These are phyloP conservation scores for Myochromella boudieri DNA, from an alignment of 768 basidiomycete species.

Conservation along the genomic window DNA sequence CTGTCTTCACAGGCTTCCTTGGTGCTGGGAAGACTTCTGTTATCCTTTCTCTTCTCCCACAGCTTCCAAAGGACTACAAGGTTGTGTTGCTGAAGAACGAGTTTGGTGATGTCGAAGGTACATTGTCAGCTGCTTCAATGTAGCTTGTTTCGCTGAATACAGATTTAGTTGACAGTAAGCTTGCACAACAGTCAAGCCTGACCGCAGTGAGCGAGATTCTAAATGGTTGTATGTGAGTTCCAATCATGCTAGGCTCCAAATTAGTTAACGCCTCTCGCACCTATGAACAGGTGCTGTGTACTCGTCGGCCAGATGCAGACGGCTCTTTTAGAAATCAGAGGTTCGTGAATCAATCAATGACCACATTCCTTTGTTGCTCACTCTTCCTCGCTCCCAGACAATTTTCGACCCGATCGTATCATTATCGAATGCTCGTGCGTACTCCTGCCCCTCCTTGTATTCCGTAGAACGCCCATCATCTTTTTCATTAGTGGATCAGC, in stretches of 20 bases:
- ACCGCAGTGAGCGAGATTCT: slow-evolving; percentile 90
- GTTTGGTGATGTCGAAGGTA: slow-evolving; percentile 91
- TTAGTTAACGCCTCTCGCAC: neutral
- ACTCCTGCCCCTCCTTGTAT: neutral
- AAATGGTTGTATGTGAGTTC: slow-evolving; percentile 90
- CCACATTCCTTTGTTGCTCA: neutral
- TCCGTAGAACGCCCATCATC: no score
- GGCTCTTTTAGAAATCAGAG: slow-evolving; percentile 85
- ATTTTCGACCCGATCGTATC: slow-evolving; percentile 84
- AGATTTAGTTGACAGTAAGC: slow-evolving; percentile 81
- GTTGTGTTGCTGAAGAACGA: slow-evolving; percentile 95
- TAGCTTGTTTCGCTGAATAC: no score
- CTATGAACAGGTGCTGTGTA: slow-evolving; percentile 74
- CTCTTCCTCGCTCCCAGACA: slow-evolving; percentile 47
- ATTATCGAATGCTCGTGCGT: slow-evolving; percentile 93
- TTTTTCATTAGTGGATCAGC: slow-evolving; percentile 74
- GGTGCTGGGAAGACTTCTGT: slow-evolving; percentile 80
- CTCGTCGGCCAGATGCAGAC: slow-evolving; percentile 94
- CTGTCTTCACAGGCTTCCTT: slow-evolving; percentile 94
- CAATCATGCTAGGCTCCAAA: neutral
- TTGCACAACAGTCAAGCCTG: slow-evolving; percentile 81
- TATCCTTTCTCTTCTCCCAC: slow-evolving; percentile 81
- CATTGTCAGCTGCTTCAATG: no score
- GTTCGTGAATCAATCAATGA: slow-evolving; percentile 30
- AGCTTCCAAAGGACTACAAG: slow-evolving; percentile 82